Base-by-base conservation (phyloP, 176 grass and related monocot species). In the Urochloa ruziziensis region DNA sequence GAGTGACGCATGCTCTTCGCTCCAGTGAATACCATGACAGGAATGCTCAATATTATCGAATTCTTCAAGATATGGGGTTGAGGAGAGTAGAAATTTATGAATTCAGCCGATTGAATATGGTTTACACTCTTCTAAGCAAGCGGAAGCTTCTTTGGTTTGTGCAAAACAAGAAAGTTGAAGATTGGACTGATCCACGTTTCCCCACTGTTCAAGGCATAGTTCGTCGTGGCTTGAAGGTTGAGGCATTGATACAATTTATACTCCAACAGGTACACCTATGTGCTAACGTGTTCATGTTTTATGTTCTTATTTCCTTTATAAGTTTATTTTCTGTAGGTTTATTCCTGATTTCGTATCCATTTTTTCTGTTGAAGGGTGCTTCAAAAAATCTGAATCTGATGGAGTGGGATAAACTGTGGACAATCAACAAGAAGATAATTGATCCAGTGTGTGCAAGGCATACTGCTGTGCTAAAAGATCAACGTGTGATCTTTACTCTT, bases 341-440 rank as follows among this genome's bases (percentile, higher is more conserved):
- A 48, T 35, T 61, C 35, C 25, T 77, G 33, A 70, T 63, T 32
- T 34, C 2, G 2, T 59, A 36, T 68, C 0, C 18, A 17, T 73
- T 83, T 77, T 32, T 0, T 78, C 57, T 77, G 24, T 66, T 79
- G 4, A 73, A 97, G 95, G 95, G 95, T 83, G 92, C 95, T 86
- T 97, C 92, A 37, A 94, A 97, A 70, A 97, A 94, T 89, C 71
- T 97, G 73, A 97, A 94, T 88, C 88, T 97, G 27, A 97, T 97
- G 92, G 92, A 97, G 77, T 94, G 95, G 95, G 95, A 97, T 83
- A 97, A 94, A 63, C 89, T 97, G 68, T 97, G 92, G 95, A 97
- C 95, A 78, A 94, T 92, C 64, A 97, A 97, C 87, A 92, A 97
- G 84, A 94, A 97, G 77, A 85, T 97, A 85, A 89, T 92, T 69